Evolutionary conservation across 352 stramenopile species (phyloP), one percentile per base, ranked within the genome.

Genomic region (Peronospora farinosa): DNA sequence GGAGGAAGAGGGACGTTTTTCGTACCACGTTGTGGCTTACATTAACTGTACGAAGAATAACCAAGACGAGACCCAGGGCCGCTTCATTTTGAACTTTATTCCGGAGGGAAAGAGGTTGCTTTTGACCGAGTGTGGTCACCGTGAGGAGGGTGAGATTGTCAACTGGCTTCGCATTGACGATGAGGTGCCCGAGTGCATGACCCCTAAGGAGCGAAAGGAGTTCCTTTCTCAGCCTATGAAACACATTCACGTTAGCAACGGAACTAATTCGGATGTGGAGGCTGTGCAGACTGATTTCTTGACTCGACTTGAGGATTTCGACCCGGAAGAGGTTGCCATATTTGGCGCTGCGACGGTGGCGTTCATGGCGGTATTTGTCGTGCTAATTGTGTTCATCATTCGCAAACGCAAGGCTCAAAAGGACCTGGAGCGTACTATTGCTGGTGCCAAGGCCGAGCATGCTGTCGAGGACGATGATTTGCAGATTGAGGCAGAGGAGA

Each of bases 81-180:
- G 70, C 36, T 93, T 90, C 49, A 67, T 93, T n/a, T 54, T 93
- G 4, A 89, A 93, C 72, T 87, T 93, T 25, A 81, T 88, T 32
- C 76, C 78, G 16, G 79, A 90, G 39, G 78, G 78, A 51, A 86
- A 88, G 64, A 72, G 78, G 16, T 42, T 91, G 37, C 57, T 88
- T 54, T 60, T 93, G 32, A 90, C 78, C 0, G 80, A 91, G 61
- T 93, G 82, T 27, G 82, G 82, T 60, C 78, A 91, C 59, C 75
- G 78, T 70, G 82, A 91, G 51, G 76, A 82, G 19, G 79, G 82
- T 23, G 79, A 90, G 47, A 88, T 91, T 60, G 63, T 87, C 51
- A 93, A 93, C 72, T 93, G 82, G 82, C 57, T 93, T 37, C 82
- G 77, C 51, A 89, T 91, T 31, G 70, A 85, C 46, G 74, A 88